A percentile compares a stretch with the other conserved stretches of the same genome.
Conservation (phyloP, 208 protist genomes). For the Acanthamoeba healyi region DNA sequence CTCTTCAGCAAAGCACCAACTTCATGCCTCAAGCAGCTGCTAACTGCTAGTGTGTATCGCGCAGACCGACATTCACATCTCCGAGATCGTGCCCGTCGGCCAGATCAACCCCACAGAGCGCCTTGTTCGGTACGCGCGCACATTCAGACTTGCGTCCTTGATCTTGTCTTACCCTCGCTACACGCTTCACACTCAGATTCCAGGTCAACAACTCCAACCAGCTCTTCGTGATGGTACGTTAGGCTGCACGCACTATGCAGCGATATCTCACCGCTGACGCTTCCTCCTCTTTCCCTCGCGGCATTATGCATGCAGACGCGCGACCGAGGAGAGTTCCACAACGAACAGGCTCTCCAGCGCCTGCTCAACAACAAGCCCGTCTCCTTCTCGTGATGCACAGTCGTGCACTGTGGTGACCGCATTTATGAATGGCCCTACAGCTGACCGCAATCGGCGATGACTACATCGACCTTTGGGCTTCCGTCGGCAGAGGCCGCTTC, state of each 20-base stretch:
- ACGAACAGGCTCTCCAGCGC: conserved; percentile 9
- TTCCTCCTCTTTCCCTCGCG: no score
- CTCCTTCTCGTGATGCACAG: neutral
- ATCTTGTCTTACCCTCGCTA: no score
- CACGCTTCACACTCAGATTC: neutral
- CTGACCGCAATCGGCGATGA: conserved; percentile 39
- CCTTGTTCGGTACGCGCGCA: neutral
- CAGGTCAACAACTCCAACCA: neutral
- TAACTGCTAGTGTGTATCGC: neutral
- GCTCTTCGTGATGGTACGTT: conserved; percentile 4
- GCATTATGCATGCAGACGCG: no score
- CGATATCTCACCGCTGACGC: no score
- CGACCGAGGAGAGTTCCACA: conserved; percentile 1
- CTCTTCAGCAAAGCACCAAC: no score
- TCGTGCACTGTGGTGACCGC: neutral
- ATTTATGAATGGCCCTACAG: neutral
- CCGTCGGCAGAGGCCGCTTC: neutral
- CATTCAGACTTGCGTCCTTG: no score
- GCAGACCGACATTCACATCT: neutral
- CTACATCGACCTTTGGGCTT: neutral
- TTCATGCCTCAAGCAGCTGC: neutral
- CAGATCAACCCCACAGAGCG: neutral
- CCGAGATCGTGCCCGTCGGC: neutral
- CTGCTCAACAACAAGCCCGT: conserved; percentile 33
- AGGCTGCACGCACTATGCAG: no score